Conservation (phyloP, 495 filamentous ascomycete species). For the Neurospora tetrasperma region DNA sequence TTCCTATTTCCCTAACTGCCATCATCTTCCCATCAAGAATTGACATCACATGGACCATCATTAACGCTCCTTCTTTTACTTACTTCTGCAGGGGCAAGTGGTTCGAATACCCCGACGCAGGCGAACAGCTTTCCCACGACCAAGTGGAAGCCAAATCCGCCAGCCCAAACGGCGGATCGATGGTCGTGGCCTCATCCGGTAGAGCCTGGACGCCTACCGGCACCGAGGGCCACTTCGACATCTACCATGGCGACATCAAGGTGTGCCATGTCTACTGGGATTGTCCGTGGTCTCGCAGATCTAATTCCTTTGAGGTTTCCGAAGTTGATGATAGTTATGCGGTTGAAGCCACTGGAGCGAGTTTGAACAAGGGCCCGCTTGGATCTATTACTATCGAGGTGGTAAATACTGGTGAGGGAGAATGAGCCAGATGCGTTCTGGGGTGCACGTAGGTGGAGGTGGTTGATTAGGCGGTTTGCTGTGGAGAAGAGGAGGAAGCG, state of each 20-base stretch:
- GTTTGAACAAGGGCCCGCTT: background rate
- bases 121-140: background rate
- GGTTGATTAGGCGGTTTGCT: too few relatives aligned
- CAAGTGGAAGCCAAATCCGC: background rate
- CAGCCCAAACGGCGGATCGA: background rate
- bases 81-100: background rate
- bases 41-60: too few relatives aligned
- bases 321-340: background rate
- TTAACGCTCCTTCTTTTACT: too few relatives aligned
- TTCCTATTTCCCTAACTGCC: background rate
- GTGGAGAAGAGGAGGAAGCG: background rate
- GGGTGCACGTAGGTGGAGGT: too few relatives aligned
- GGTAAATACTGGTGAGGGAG: background rate
- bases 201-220: background rate
- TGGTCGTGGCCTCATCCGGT: background rate
- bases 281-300: background rate
- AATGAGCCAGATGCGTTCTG: background rate
- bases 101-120: background rate
- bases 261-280: background rate
- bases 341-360: background rate
- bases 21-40: too few relatives aligned
- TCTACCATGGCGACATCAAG: background rate
- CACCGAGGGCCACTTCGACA: background rate
- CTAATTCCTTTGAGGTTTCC: too few relatives aligned
- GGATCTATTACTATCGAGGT: background rate